phyloP scores from a whole-genome alignment of 2,329 filamentous ascomycete genomes.

The Colletotrichum orchidophilum region DNA sequence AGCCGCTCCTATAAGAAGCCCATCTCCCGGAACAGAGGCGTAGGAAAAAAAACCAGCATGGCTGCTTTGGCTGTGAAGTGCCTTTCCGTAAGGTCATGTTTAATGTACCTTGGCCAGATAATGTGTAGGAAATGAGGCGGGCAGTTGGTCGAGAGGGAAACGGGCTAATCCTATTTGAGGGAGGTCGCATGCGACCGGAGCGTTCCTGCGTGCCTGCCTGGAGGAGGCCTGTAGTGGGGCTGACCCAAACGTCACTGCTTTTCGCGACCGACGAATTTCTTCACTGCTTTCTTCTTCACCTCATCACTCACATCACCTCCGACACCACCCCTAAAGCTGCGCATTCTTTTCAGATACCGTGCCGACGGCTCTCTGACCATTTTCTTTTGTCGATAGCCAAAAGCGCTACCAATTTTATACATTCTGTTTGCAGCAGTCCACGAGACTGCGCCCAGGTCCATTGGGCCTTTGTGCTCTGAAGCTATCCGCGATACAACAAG shows the following conservation, averaged over 20 bases:
- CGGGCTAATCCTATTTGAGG: slow-evolving; percentile 15
- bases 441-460: slow-evolving; percentile 17
- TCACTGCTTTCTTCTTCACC: slow-evolving; percentile 1
- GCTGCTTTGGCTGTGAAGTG: too few relatives aligned
- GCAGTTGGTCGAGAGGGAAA: not conserved
- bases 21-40: not conserved
- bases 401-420: not conserved
- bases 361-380: not conserved
- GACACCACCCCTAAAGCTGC: not conserved
- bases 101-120: too few relatives aligned
- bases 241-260: slow-evolving; percentile 36
- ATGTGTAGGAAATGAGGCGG: not conserved
- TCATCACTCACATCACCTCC: not conserved
- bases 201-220: slow-evolving; percentile 25
- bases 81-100: too few relatives aligned
- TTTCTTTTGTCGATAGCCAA: not conserved
- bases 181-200: slow-evolving; percentile 19
- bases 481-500: not conserved
- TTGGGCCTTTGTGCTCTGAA: slow-evolving; percentile 9
- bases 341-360: not conserved
- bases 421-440: not conserved
- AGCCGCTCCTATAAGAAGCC: not conserved
- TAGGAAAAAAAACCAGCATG: not conserved
- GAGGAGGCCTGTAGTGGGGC: slow-evolving; percentile 20
- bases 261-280: slow-evolving; percentile 33